These are phyloP conservation scores for Coccomyxa sp. DNA, from an alignment of 139 green algal genomes.

Conservation along the genomic window DNA sequence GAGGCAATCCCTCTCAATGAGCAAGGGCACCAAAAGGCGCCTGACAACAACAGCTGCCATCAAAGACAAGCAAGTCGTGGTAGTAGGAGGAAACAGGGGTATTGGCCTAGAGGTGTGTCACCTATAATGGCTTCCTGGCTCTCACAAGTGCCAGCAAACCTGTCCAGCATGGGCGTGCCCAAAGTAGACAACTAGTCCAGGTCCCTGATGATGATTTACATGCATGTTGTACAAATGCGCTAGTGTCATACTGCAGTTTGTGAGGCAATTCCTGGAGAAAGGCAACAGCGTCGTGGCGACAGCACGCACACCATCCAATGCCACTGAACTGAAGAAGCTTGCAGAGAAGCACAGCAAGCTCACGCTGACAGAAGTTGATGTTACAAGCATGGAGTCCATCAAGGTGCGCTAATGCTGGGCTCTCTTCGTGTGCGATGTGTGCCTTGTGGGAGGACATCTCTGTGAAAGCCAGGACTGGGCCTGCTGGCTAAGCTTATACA, in stretches of 20 bases:
- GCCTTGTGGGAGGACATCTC: background rate
- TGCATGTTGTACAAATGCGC: too few relatives aligned
- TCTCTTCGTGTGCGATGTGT: background rate
- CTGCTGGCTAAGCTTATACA: background rate
- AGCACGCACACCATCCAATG: constrained; percentile 14
- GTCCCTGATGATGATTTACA: too few relatives aligned
- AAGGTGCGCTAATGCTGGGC: background rate
- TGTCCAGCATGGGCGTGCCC: too few relatives aligned
- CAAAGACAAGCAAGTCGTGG: constrained; percentile 11
- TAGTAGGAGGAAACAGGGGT: constrained; percentile 18
- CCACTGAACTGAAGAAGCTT: constrained; percentile 13
- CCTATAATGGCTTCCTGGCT: too few relatives aligned
- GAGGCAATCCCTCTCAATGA: too few relatives aligned
- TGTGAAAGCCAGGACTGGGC: background rate
- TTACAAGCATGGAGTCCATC: constrained; percentile 13
- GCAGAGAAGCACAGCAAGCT: background rate
- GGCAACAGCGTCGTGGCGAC: constrained; percentile 43
- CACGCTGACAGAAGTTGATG: constrained; percentile 21
- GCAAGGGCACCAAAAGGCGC: too few relatives aligned
- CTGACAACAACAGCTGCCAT: background rate
- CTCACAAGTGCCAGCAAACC: too few relatives aligned
- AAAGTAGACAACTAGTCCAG: too few relatives aligned
- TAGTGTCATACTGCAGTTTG: constrained; percentile 22
- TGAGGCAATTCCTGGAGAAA: constrained; percentile 31
- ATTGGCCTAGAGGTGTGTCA: constrained; percentile 33